phyloP scores from a whole-genome alignment of 2,329 filamentous ascomycete genomes.

The Fusarium tricinctum region DNA sequence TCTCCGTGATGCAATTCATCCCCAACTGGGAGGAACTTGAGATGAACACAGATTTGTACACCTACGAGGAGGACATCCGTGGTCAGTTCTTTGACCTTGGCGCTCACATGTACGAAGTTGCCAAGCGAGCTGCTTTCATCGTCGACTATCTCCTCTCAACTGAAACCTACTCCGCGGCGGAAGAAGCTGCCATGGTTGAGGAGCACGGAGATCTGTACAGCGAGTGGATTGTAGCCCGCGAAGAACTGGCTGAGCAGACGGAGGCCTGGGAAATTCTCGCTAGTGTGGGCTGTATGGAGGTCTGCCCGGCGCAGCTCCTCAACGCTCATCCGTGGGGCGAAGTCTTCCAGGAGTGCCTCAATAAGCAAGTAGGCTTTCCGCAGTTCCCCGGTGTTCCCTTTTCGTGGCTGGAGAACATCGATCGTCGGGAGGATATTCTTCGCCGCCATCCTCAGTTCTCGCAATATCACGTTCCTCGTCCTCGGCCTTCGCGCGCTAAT shows the following conservation, averaged over 20 bases:
- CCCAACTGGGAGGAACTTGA: slow-evolving; percentile 2
- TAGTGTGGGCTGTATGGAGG: slow-evolving; percentile 23
- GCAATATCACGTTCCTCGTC: background rate
- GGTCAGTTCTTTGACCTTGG: slow-evolving; percentile 27
- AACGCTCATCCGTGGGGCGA: slow-evolving; percentile 8
- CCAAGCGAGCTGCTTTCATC: background rate
- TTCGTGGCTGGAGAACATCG: background rate
- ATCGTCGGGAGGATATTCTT: slow-evolving; percentile 10
- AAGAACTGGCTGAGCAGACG: background rate
- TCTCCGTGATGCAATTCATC: background rate
- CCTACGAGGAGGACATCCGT: slow-evolving; percentile 24
- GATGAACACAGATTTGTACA: background rate
- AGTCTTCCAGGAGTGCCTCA: slow-evolving; percentile 3
- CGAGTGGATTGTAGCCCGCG: slow-evolving; percentile 1
- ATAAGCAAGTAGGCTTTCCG: background rate
- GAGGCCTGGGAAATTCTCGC: slow-evolving; percentile 29
- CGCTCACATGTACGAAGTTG: slow-evolving; percentile 6
- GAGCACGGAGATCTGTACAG: slow-evolving; percentile 5
- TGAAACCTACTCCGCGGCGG: background rate
- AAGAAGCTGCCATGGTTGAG: background rate
- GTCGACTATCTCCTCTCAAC: background rate
- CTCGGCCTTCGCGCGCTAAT: background rate
- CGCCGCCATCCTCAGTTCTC: slow-evolving; percentile 17
- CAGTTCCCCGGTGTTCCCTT: slow-evolving; percentile 11
- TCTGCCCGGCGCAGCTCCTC: slow-evolving; percentile 13